Conservation (phyloP, 176 grass and related monocot genomes). For the Guadua angustifolia region DNA sequence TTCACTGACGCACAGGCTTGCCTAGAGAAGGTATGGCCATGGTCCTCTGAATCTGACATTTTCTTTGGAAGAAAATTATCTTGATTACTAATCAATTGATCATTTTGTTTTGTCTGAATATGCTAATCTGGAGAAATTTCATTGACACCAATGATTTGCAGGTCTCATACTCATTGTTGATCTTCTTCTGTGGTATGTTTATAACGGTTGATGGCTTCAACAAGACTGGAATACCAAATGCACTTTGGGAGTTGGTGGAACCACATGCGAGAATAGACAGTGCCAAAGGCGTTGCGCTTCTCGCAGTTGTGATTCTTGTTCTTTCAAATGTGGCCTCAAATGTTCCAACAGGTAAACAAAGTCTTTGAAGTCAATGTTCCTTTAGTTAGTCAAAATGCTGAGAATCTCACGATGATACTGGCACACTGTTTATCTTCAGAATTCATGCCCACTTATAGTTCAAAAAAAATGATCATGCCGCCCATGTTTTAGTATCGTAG, state of each 20-base stretch:
- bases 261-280: conserved; percentile 76
- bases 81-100: background rate
- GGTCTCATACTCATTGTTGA: conserved; percentile 92
- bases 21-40: conserved; percentile 63
- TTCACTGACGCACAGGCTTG: conserved; percentile 90
- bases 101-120: background rate
- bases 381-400: background rate
- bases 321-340: conserved; percentile 98
- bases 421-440: background rate
- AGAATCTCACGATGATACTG: background rate
- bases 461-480: too few species aligned
- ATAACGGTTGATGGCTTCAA: conserved; percentile 97
- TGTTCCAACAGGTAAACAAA: conserved; percentile 78
- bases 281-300: conserved; percentile 60
- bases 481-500: too few species aligned
- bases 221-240: conserved; percentile 79
- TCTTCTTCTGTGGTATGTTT: conserved; percentile 99
- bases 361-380: background rate
- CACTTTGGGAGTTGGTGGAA: conserved; percentile 83
- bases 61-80: background rate
- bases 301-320: conserved; percentile 73
- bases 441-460: background rate
- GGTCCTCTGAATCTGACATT: background rate
- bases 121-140: background rate
- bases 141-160: conserved; percentile 41